phyloP scores from a whole-genome alignment of 768 basidiomycete species.

The Suillus variegatus region DNA sequence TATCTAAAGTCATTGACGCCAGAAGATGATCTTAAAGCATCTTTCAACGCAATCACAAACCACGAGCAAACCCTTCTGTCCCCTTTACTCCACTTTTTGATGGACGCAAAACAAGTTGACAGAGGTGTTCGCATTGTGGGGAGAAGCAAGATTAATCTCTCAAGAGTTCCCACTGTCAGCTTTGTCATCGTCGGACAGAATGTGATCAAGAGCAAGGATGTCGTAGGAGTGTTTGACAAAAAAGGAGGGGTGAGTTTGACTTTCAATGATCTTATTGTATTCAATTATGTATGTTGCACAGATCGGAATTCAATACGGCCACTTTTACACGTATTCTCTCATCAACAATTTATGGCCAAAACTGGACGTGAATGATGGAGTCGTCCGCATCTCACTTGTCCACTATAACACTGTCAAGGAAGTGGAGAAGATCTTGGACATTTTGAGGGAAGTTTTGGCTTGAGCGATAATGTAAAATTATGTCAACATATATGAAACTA shows the following conservation, averaged over 20 bases:
- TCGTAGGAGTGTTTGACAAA: conserved; percentile 66
- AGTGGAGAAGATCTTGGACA: conserved; percentile 57
- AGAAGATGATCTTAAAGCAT: conserved; percentile 44
- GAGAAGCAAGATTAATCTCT: conserved; percentile 42
- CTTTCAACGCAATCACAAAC: conserved; percentile 56
- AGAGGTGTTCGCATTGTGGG: conserved; percentile 73
- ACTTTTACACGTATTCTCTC: conserved; percentile 76
- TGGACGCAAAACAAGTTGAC: conserved; percentile 45
- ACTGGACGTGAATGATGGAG: conserved; percentile 61
- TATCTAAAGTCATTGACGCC: conserved; percentile 67
- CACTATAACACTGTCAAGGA: conserved; percentile 81
- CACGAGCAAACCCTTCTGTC: conserved; percentile 64
- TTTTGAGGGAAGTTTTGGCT: conserved; percentile 53
- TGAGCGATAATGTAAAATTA: not conserved
- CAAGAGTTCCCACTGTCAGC: conserved; percentile 66
- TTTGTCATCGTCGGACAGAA: conserved; percentile 68
- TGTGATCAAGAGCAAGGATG: conserved; percentile 57
- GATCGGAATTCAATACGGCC: conserved; percentile 79
- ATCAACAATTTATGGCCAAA: conserved; percentile 54
- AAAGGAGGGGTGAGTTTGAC: conserved; percentile 56
- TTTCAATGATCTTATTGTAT: not conserved
- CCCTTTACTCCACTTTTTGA: conserved; percentile 57
- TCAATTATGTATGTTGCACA: conserved; percentile 26
- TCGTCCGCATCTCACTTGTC: conserved; percentile 74
- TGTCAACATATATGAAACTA: not conserved